These are phyloP conservation scores for Euptelea pleiosperma DNA, from an alignment of 164 flowering plant genomes.

Conservation along the genomic window DNA sequence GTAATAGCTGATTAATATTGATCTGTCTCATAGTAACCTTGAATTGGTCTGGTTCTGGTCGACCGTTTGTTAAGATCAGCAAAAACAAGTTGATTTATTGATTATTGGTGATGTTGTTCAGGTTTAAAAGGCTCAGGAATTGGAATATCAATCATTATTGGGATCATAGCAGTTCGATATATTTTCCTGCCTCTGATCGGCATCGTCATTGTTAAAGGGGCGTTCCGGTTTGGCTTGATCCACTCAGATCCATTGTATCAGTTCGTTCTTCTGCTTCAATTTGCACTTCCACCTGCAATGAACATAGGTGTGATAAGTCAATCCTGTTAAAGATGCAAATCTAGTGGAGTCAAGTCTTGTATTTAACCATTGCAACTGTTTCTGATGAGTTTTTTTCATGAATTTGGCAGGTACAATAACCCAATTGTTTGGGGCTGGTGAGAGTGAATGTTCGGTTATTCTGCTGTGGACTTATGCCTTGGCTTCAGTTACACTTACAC, in stretches of 20 bases:
- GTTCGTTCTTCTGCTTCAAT: slow-evolving; percentile 66
- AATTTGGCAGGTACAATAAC: slow-evolving; percentile 55
- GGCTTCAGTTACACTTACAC: slow-evolving; percentile 59
- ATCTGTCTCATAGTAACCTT: background rate
- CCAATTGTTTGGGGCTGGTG: slow-evolving; percentile 62
- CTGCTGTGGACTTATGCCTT: slow-evolving; percentile 61
- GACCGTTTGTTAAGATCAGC: background rate
- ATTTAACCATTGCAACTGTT: too few species aligned
- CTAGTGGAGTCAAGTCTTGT: too few species aligned
- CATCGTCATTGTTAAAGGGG: slow-evolving; percentile 47
- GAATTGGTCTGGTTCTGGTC: background rate
- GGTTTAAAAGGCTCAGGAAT: slow-evolving; percentile 46
- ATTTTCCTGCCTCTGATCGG: slow-evolving; percentile 54
- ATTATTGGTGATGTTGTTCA: slow-evolving; percentile 20
- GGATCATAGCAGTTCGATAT: slow-evolving; percentile 50
- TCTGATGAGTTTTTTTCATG: slow-evolving; percentile 2
- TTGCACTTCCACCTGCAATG: slow-evolving; percentile 80
- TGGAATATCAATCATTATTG: slow-evolving; percentile 31
- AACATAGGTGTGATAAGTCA: slow-evolving; percentile 48
- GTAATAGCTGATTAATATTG: slow-evolving; percentile 23
- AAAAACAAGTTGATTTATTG: background rate
- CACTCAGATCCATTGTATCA: slow-evolving; percentile 49
- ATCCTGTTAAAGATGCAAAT: too few species aligned
- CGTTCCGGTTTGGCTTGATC: slow-evolving; percentile 41
- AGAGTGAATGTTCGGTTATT: slow-evolving; percentile 73